Evolutionary conservation across 2,329 filamentous ascomycete species (phyloP), one percentile per base, ranked within the genome.

Genomic region (Rutstroemia sp.): DNA sequence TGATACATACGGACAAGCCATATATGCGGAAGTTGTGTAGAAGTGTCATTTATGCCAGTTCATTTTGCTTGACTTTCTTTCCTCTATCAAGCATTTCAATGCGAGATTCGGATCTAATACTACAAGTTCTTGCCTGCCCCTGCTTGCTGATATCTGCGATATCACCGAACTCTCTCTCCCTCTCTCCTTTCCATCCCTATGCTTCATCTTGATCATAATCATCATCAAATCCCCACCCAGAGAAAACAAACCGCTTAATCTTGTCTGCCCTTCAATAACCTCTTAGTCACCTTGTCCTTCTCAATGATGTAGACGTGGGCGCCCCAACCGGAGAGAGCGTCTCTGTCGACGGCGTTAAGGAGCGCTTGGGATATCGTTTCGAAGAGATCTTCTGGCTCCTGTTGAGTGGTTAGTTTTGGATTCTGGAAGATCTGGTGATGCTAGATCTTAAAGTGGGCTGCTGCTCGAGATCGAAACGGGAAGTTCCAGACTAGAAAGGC

Each of bases 221-320:
- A 34, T 34, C 30, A 12, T 34, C 10, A 14, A 10, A 34, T 12
- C 30, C 30, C 30, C 9, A 34, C 4, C 30, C 12, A 34, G 30
- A 34, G 30, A 34, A 34, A 34, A 10, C 9, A 46, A 38, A 38
- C 34, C 44, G 56, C 67, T 71, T 89, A 92, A 73, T 97, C 92
- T 78, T 97, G 92, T 78, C 92, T 85, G 71, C 92, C 92, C 84
- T 97, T 97, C 73, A 99, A 79, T 84, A 99, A 84, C 73, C 94
- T 83, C 87, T 97, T 96, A 69, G 94, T 97, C 62, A 99, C 89
- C 88, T 97, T 97, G 78, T 96, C 92, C 83, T 99, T 99, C 80
- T 97, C 94, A 73, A 99, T 95, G 70, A 99, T 95, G 78, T 97
- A 99, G 66, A 99, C 94, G 71, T 99, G 91, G 40, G 94, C 94